Base-by-base conservation (phyloP, 768 basidiomycete genomes). In the Goffeauzyma gilvescens region DNA sequence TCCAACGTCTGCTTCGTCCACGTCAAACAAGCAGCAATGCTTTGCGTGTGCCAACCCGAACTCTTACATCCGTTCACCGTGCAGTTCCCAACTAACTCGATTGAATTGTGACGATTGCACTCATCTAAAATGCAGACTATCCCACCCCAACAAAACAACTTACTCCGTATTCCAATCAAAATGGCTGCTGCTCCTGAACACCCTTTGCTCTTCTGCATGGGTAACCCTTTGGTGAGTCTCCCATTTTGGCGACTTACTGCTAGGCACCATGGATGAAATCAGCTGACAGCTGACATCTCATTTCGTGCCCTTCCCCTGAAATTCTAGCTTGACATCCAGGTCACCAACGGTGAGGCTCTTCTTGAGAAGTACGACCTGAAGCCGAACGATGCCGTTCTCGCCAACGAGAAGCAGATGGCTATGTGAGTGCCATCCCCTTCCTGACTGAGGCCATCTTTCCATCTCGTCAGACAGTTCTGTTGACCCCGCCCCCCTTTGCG, bases 331-430 rank as follows among this genome's bases (percentile, higher is more conserved):
- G 89, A 98, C 64, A 80, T 98, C 69, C 87, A 90, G 67, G 85
- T 90, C 58, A 75, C 68, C 49, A 72, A 83, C 49, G 85, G 82
- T 38, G 84, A 89, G 59, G 70, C 70, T 24, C 72, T 95, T 31
- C 70, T 96, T 44, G 68, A 79, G 57, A 95, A 93, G 65, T 98
- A 96, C 60, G 73, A 66, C 46, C 74, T 98, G 56, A 83, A 84
- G 59, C 71, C 86, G 41, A 89, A 98, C 69, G 83, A 98, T 64
- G 90, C 93, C 34, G 87, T 95, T 64, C 73, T 98, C 44, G 90
- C 89, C 2, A 79, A 78, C 51, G 79, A 78, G 46, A 81, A 85
- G 66, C 90, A 96, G 52, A 67, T 71, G 44, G 71, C 76, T n/a
- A 76, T 96, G 87, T 90, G 53, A 53, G 77, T 58, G 26, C 28